These are phyloP conservation scores for Dioszegia aurantiaca DNA, from an alignment of 768 basidiomycete genomes.

Conservation along the genomic window DNA sequence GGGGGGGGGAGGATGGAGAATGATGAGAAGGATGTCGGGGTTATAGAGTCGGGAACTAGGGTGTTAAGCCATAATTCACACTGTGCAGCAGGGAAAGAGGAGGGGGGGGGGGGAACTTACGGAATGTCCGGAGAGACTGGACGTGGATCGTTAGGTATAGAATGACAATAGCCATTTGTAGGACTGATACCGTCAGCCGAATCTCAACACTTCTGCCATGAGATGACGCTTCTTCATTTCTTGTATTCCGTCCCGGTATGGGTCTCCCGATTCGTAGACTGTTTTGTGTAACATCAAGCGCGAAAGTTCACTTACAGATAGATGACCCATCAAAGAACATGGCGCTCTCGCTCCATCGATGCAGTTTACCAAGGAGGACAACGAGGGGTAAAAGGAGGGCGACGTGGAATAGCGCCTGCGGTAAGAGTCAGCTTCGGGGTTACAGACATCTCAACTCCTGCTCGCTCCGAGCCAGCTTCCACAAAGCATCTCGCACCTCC, in stretches of 20 bases:
- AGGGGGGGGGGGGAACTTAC: constrained; percentile 28
- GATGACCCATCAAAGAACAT: constrained; percentile 91
- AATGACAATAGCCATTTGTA: constrained; percentile 70
- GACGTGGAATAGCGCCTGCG: constrained; percentile 83
- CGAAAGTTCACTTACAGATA: constrained; percentile 58
- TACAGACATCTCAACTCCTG: not conserved
- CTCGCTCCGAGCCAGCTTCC: not conserved
- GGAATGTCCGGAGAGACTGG: constrained; percentile 72
- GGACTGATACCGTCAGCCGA: constrained; percentile 56
- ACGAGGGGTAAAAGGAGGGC: constrained; percentile 74
- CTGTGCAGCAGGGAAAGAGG: not conserved
- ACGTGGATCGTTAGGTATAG: constrained; percentile 81
- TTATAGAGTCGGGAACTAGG: constrained; percentile 42
- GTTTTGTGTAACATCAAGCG: too few species aligned
- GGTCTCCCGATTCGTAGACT: too few species aligned
- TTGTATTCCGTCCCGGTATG: too few species aligned
- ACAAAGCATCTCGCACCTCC: too few species aligned
- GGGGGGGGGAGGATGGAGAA: constrained; percentile 49
- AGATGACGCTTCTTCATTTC: too few species aligned
- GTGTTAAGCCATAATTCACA: not conserved
- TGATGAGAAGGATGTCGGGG: constrained; percentile 38
- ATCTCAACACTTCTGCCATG: not conserved
- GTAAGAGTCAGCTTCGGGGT: not conserved
- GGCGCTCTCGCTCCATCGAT: constrained; percentile 86
- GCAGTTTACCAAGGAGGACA: constrained; percentile 72